Evolutionary conservation across 176 grass and related monocot genomes (phyloP), one percentile per base, ranked within the genome.

Genomic region (Bothriochloa decipiens): DNA sequence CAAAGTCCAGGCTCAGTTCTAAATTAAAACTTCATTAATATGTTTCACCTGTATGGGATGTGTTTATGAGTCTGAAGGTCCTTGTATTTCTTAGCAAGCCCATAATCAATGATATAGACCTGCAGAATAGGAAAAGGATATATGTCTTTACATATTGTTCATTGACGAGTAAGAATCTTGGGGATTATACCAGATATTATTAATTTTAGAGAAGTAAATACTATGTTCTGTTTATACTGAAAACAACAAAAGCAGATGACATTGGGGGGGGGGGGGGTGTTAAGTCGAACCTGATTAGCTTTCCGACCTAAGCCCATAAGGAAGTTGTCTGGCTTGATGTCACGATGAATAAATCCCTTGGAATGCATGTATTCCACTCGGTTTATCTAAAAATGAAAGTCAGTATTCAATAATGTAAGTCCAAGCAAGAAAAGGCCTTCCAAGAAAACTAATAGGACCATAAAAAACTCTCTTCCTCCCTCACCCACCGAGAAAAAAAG

Each of bases 71-170:
- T 97, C 65, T 97, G 92, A 87, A 97, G 90, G 52, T 94, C 92
- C 85, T 93, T 87, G 89, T 92, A 97, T 85, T 97, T 97, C 84
- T 97, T 97, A 65, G 94, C 92, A 89, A 97, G 92, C 11, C 94
- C 94, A 83, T 94, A 97, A 86, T 97, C 94, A 85, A 97, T 97
- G 39, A 97, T 92, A 58, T 97, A 97, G 42, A 97, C 94, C 94
- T 97, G 72, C 49, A 76, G 2, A 72, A 81, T 27, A 64, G 29
- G 29, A 84, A 82, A 84, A 36, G 0, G 62, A 26, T 25, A 41
- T 9, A 72, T 53, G 18, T 77, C 18, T 42, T 72, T 26, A 72
- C 81, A 28, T 40, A 35, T 26, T 68, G 4, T 26, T 82, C 42
- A 86, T 77, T 52, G 52, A 20, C 10, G 3, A 35, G 42, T 77